phyloP scores from a whole-genome alignment of 108 stramenopile genomes.

The Conticribra guillardii region DNA sequence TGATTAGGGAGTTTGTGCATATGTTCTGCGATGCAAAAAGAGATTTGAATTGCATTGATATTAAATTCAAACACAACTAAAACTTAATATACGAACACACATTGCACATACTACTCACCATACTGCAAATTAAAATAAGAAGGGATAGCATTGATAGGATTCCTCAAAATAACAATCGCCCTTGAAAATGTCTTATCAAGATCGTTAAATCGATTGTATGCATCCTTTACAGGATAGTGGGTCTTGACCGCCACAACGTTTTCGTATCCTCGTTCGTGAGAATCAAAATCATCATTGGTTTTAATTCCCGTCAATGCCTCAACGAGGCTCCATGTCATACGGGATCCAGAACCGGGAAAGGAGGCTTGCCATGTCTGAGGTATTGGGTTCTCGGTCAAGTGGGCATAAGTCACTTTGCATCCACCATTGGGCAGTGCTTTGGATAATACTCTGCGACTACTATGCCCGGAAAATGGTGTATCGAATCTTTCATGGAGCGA shows the following conservation, averaged over 20 bases:
- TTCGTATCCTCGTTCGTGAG: conserved; percentile 14
- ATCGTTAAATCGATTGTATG: conserved; percentile 6
- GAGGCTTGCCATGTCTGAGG: conserved; percentile 40
- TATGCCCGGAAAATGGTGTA: no score
- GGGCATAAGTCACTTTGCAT: no score
- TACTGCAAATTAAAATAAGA: no score
- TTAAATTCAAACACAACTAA: no score
- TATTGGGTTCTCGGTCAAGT: no score
- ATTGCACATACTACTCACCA: no score
- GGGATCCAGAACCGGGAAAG: conserved; percentile 47
- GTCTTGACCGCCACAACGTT: conserved; percentile 42
- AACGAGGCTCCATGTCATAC: conserved; percentile 37
- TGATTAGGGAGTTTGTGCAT: conserved; percentile 29
- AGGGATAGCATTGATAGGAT: conserved; percentile 49
- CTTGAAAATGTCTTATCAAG: conserved; percentile 12
- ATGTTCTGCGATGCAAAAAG: conserved; percentile 6
- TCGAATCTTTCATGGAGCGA: no score
- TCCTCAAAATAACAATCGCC: conserved; percentile 41
- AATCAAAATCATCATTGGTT: conserved; percentile 39
- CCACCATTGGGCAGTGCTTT: no score
- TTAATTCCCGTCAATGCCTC: conserved; percentile 27
- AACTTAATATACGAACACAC: no score
- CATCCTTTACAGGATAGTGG: conserved; percentile 37
- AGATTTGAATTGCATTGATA: no score
- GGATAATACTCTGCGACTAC: no score